Base-by-base conservation (phyloP, 1,139 yeast genomes). In the Candida sojae region DNA sequence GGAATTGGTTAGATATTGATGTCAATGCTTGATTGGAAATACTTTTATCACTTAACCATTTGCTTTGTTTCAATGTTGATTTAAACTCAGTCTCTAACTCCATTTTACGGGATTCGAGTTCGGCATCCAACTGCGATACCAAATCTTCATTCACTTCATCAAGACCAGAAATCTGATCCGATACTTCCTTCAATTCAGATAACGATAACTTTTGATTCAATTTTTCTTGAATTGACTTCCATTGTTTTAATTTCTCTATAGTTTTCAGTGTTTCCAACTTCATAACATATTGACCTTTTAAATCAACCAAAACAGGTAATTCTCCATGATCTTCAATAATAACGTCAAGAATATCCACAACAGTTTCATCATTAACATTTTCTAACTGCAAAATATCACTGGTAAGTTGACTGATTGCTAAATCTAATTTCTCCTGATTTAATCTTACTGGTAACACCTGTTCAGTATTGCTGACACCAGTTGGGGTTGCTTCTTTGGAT, bases 21-120 rank as follows among this genome's bases (percentile, higher is more conserved):
- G 46, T 50, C 43, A 61, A 41, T 6, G 44, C 33, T 23, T 50
- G 53, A 6, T 41, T 30, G 8, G 54, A 37, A 10, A 49, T 39
- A 33, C 30, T 41, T 25, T 37, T 37, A 5, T 45, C 46, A 5
- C 29, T 38, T 12, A 66, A 51, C 68, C 69, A 65, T 12, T 57
- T 48, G 12, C 49, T 49, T 2, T 48, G 45, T 3, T 43, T 44
- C 6, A 62, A 48, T 6, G 46, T 3, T 5, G 45, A 12, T 7
- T 28, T 36, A 11, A 55, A 45, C 25, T 45, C 36, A 1, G 40
- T 4, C 38, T 48, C 53, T 6, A 50, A 34, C 4, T 42, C 17
- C 5, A 21, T 39, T 37, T 49, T 48, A 30, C 40, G 39, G 5
- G 13, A 10, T 4, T 21, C 29, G 12, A 54, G 42, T 13, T 44